Evolutionary conservation across 495 filamentous ascomycete species (phyloP), one percentile per base, ranked within the genome.

Genomic region (Collariella sp.): DNA sequence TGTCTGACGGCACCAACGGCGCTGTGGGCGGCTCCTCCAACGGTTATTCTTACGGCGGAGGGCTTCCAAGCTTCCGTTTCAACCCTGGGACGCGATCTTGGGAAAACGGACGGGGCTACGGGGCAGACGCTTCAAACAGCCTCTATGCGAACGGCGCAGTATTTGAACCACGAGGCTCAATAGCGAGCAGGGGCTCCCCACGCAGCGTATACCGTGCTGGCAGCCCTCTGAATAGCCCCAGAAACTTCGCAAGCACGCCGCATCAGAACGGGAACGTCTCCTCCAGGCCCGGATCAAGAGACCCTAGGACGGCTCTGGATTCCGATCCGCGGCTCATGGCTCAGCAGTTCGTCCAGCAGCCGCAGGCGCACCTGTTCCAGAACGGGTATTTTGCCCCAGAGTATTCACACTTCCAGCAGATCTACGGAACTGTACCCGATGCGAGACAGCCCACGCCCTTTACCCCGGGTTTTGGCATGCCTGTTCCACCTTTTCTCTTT

Each of bases 211-310:
- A 75, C 39, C 79, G 79, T 7, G 68, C 68, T 1, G 29, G 35
- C 20, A 29, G 34, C 18, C 49, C 24, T 40, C 56, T 83, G 46
- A 78, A 76, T 43, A 83, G 79, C 58, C 76, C 84, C 1, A 78
- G 83, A 52, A 83, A 80, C 58, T 70, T 76, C 15, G 68, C 70
- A 0, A 72, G 75, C 11, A 78, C 72, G 38, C 76, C 78, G 2
- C 74, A 81, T 35, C 64, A 64, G 2, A 62, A 62, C 24, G 52
- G 59, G 6, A 69, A 73, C 10, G 69, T 58, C 9, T 76, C 72
- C 72, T 59, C 56, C 16, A 62, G 65, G 29, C 67, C 71, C 10
- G 45, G 56, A 0, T 68, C 71, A n/a, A 65, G 71, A 38, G 69
- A 72, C 46, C 62, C 60, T 9, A 61, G 65, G 41, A 39, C 61